Base-by-base conservation (phyloP, 2,329 filamentous ascomycete species). In the Chrysosporium queenslandicum region DNA sequence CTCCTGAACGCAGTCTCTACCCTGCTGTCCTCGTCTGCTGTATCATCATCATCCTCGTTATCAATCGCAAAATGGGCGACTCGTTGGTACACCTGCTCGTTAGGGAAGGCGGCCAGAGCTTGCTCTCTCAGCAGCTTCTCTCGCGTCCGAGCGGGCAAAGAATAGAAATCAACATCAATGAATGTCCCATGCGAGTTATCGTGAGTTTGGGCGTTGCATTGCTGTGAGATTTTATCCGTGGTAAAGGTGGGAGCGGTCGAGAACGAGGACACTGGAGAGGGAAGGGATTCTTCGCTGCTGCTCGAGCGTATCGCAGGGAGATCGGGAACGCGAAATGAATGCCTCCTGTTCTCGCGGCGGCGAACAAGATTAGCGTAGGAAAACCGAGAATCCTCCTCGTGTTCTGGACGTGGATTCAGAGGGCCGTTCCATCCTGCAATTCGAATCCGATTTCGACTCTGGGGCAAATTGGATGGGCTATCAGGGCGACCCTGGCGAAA, bases 131-230 rank as follows among this genome's bases (percentile, higher is more conserved):
- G 74, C 65, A 91, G 85, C 62, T 83, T 81, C 65, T 92, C 83
- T 7, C 86, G 86, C 87, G 53, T 94, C 74, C 53, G 86, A 82
- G 54, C 94, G 77, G 52, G 95, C 71, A 66, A 90, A 90, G 34
- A 83, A 39, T 53, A 53, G 23, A 56, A 43, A 21, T 55, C 37
- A 27, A 50, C 29, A 29, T 53, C 81, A 48, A 85, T 81, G 59
- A 86, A 85, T 57, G 80, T 78, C 56, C 87, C 86, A 63, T 92
- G 86, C 57, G 86, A 84, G 53, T 77, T 89, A 75, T 75, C 77
- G 59, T 73, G 58, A 23, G 49, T 58, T 34, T 53, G 53, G 18
- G 18, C 29, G 29, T 53, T 43, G 41, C 34, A 30, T 21, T 32
- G 43, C 37, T 52, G 55, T 21, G 55, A 45, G 30, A 46, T 55